Percentiles rank a stretch among this genome's conserved stretches.
Conservation (phyloP, 225 moss, liverwort and hornwort genomes). For the Neckera pumila region DNA sequence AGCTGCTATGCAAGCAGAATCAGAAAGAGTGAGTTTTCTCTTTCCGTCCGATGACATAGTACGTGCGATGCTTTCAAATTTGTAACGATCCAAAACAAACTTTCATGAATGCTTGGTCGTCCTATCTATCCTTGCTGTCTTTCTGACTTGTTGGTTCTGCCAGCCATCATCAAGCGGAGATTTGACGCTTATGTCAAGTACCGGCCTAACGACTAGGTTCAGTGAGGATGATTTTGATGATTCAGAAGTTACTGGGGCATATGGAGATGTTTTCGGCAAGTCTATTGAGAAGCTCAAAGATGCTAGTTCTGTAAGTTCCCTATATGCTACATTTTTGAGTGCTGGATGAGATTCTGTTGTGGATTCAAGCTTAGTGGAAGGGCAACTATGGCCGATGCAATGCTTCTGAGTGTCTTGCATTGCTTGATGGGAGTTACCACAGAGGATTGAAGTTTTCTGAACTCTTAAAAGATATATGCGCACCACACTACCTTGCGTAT, state of each 20-base stretch:
- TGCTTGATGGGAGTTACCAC: background rate
- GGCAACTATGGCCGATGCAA: background rate
- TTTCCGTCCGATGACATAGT: background rate
- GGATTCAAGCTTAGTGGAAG: background rate
- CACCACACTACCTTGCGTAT: background rate
- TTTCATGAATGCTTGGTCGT: background rate
- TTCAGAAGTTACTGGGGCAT: conserved; percentile 27
- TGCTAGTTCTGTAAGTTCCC: conserved; percentile 41
- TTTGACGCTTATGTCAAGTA: background rate
- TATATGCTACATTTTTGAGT: background rate
- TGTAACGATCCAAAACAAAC: background rate
- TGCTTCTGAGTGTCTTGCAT: background rate
- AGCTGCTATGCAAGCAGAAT: conserved; percentile 28
- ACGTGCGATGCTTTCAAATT: background rate
- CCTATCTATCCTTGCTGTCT: background rate
- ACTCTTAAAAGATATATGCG: background rate
- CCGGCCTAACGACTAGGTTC: conserved; percentile 9
- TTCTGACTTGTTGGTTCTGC: conserved; percentile 7
- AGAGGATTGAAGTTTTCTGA: background rate
- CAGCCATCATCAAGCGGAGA: conserved; percentile 28
- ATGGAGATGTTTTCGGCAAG: conserved; percentile 48
- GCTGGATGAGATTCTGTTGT: background rate
- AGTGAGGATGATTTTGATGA: conserved; percentile 21
- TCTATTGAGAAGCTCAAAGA: conserved; percentile 57
- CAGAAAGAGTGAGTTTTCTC: conserved; percentile 30